Evolutionary conservation across 345 rosid genomes (phyloP).

Genomic region (Abelmoschus esculentus): DNA sequence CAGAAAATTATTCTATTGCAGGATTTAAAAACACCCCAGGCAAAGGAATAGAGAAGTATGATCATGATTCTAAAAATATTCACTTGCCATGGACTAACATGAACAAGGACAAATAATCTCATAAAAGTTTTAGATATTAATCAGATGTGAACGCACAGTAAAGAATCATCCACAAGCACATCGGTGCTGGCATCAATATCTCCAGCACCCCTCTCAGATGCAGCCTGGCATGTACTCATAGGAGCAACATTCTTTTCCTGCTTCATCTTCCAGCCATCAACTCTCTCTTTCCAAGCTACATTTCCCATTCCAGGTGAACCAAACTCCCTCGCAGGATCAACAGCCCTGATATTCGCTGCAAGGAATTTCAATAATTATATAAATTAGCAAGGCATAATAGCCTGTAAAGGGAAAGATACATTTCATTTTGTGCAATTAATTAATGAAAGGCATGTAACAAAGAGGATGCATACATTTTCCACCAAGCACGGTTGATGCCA

Average conservation of each 20-base stretch:
- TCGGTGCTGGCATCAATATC: conserved; percentile 91
- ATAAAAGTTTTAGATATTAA: background rate
- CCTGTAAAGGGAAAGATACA: background rate
- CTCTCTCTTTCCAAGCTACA: conserved; percentile 89
- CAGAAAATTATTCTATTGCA: background rate
- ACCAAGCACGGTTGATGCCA: conserved; percentile 65
- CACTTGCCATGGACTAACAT: background rate
- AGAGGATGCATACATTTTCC: conserved; percentile 50
- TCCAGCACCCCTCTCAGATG: conserved; percentile 89
- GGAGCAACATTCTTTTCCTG: conserved; percentile 82
- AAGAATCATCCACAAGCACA: conserved; percentile 77
- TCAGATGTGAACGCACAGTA: conserved; percentile 50
- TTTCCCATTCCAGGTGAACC: conserved; percentile 54
- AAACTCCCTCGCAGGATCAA: conserved; percentile 55
- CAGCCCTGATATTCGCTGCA: conserved; percentile 64
- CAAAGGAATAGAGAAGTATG: conserved; percentile 3
- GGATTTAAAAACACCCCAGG: background rate
- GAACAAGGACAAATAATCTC: conserved; percentile 2
- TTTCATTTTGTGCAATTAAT: conserved; percentile 25
- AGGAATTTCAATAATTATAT: conserved; percentile 2
- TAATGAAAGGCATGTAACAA: conserved; percentile 41
- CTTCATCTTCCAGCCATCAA: conserved; percentile 97
- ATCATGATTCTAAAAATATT: background rate
- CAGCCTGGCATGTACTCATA: conserved; percentile 70
- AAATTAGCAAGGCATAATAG: background rate